Conservation (phyloP, 2,329 filamentous ascomycete species). For the Helotiales sp. region DNA sequence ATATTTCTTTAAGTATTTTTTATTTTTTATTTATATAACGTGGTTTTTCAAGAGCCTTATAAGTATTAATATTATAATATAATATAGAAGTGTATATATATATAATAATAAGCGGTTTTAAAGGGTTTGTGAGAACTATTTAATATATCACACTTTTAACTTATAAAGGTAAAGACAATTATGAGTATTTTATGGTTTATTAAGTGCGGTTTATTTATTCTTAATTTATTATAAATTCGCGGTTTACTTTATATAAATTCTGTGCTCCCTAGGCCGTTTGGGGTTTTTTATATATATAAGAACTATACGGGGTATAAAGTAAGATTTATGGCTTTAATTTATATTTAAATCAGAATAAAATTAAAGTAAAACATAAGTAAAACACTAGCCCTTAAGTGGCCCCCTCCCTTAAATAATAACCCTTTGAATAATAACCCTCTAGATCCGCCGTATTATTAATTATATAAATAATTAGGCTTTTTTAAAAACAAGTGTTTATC, state of each 20-base stretch:
- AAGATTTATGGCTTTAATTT: background rate
- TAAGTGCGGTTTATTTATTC: too few species aligned
- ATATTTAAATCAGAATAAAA: background rate
- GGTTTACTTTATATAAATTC: background rate
- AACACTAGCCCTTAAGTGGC: too few species aligned
- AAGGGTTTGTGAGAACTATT: background rate
- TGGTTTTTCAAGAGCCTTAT: background rate
- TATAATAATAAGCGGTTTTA: background rate
- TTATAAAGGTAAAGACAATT: too few species aligned
- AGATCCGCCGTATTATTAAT: too few species aligned
- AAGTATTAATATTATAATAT: background rate
- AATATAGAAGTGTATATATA: background rate
- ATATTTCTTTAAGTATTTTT: background rate
- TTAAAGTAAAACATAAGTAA: background rate
- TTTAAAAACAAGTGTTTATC: constrained; percentile 1
- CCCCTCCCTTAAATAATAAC: background rate
- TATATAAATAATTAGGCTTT: constrained; percentile 11
- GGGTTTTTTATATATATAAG: background rate
- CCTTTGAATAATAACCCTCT: too few species aligned
- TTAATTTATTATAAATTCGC: too few species aligned
- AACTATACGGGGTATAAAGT: background rate
- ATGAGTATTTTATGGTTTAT: too few species aligned
- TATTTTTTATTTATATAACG: background rate
- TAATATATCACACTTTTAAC: background rate
- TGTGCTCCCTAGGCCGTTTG: background rate